Evolutionary conservation across 2,329 filamentous ascomycete genomes (phyloP).

Genomic region (Sclerotinia borealis): DNA sequence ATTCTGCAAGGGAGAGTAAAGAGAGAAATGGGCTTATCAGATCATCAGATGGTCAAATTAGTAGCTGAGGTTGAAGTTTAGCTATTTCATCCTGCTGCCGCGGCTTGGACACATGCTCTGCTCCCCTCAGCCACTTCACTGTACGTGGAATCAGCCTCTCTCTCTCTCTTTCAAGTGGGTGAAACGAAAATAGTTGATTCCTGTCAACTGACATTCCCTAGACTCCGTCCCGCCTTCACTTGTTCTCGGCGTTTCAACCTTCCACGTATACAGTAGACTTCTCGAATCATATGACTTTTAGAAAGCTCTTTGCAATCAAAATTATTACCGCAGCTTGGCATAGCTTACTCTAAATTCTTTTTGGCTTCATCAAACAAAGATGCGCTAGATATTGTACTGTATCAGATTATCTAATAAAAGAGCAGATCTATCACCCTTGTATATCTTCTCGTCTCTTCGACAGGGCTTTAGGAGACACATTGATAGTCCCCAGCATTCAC

Average conservation of each 20-base stretch:
- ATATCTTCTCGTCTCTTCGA: constrained; percentile 35
- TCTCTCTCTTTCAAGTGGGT: neutral
- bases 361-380: neutral
- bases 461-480: constrained; percentile 23
- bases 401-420: constrained; percentile 13
- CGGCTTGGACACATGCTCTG: too few relatives aligned
- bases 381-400: neutral
- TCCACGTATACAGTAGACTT: too few relatives aligned
- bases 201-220: neutral
- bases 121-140: too few relatives aligned
- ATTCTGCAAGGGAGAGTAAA: too few relatives aligned
- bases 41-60: too few relatives aligned
- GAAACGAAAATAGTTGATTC: neutral
- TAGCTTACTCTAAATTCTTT: neutral
- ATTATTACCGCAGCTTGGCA: neutral
- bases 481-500: neutral
- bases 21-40: neutral
- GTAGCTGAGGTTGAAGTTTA: too few relatives aligned
- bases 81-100: too few relatives aligned
- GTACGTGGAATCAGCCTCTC: too few relatives aligned
- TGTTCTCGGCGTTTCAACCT: too few relatives aligned
- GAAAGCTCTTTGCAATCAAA: neutral
- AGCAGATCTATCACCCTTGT: constrained; percentile 40
- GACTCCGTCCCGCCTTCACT: neutral
- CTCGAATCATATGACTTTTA: neutral